These are phyloP conservation scores for Aspergillus indologenus DNA, from an alignment of 495 filamentous ascomycete genomes.

Conservation along the genomic window DNA sequence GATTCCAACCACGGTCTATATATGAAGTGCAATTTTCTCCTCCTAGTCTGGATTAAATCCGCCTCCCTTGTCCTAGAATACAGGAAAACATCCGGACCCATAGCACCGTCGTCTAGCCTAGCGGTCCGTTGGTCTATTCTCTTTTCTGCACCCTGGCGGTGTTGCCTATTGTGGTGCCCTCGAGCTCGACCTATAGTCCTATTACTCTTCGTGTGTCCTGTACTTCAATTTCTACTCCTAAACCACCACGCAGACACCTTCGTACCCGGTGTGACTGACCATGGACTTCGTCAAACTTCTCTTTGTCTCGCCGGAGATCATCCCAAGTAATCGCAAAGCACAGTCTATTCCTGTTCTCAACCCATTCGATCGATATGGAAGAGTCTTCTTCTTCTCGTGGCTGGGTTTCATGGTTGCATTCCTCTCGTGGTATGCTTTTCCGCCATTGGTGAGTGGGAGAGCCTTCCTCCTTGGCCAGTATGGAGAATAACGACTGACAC, in stretches of 20 bases:
- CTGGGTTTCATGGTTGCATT: slow-evolving; percentile 95
- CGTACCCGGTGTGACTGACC: slow-evolving; percentile 8
- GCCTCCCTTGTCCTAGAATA: background rate
- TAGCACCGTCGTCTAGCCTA: background rate
- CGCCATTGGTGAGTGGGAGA: slow-evolving; percentile 63
- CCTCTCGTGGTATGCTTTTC: slow-evolving; percentile 84
- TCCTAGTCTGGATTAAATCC: background rate
- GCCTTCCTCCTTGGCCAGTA: background rate
- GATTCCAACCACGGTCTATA: background rate
- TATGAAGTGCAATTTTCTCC: slow-evolving; percentile 1
- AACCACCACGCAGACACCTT: background rate
- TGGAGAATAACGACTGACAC: slow-evolving; percentile 7
- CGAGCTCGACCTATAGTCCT: background rate
- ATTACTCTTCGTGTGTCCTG: background rate
- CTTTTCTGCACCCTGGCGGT: slow-evolving; percentile 4
- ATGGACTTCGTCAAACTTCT: slow-evolving; percentile 27
- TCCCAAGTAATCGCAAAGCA: slow-evolving; percentile 78
- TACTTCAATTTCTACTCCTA: background rate
- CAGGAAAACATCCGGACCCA: background rate
- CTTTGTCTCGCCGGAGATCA: slow-evolving; percentile 47
- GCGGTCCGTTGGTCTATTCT: slow-evolving; percentile 1
- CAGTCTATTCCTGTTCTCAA: slow-evolving; percentile 79
- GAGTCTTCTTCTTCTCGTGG: slow-evolving; percentile 94
- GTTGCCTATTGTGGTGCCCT: slow-evolving; percentile 1
- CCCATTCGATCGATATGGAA: slow-evolving; percentile 74